A percentile compares a stretch with the other conserved stretches of the same genome.
Conservation (phyloP, 306 rosid species). For the Trifolium repens region DNA sequence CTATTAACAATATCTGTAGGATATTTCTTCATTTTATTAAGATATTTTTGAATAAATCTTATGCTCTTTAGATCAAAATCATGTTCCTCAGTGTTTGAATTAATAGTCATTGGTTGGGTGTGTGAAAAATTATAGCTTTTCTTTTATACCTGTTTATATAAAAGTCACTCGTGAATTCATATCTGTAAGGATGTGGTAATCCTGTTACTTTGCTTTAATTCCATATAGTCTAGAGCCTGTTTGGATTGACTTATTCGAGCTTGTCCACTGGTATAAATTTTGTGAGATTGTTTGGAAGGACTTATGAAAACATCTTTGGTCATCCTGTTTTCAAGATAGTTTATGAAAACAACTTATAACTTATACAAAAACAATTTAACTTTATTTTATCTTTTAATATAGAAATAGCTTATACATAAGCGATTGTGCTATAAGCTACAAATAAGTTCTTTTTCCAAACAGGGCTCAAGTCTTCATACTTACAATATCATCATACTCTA, state of each 20-base stretch:
- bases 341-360: too few relatives aligned
- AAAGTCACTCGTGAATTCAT: slow-evolving; percentile 3
- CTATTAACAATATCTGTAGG: slow-evolving; percentile 38
- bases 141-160: background rate
- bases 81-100: slow-evolving; percentile 25
- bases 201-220: slow-evolving; percentile 19
- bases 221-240: background rate
- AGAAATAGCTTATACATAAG: too few relatives aligned
- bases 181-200: background rate
- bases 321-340: too few relatives aligned
- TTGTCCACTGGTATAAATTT: too few relatives aligned
- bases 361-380: too few relatives aligned
- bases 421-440: too few relatives aligned
- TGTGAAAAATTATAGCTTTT: background rate
- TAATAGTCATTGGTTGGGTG: background rate
- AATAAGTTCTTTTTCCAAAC: too few relatives aligned
- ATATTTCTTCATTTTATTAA: slow-evolving; percentile 38
- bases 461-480: background rate
- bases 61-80: slow-evolving; percentile 21
- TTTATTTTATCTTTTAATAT: too few relatives aligned
- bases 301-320: too few relatives aligned
- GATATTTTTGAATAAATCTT: slow-evolving; percentile 41
- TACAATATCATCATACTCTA: background rate
- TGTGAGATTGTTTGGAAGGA: too few relatives aligned
- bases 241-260: too few relatives aligned